Percentiles rank a stretch among this genome's conserved stretches.
Conservation (phyloP, 2,329 filamentous ascomycete species). For the Ambrosiella beaveri region DNA sequence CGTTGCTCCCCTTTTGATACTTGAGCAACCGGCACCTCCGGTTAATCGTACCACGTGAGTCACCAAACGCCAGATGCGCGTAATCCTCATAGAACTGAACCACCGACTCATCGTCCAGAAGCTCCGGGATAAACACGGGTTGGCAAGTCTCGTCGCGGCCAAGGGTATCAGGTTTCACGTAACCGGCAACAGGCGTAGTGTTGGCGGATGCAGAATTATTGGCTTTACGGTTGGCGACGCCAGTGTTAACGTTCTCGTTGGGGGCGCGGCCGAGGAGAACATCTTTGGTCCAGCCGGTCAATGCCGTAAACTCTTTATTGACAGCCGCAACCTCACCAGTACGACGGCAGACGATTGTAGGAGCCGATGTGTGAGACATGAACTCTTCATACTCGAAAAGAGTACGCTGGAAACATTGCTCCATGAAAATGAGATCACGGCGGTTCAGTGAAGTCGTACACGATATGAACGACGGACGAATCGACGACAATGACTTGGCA, state of each 20-base stretch:
- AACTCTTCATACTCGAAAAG: constrained; percentile 89
- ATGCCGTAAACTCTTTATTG: constrained; percentile 88
- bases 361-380: constrained; percentile 72
- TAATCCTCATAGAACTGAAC: constrained; percentile 95
- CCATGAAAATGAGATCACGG: constrained; percentile 90
- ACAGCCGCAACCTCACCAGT: constrained; percentile 91
- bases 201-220: constrained; percentile 18
- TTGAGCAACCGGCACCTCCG: constrained; percentile 75
- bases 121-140: constrained; percentile 77
- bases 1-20: constrained; percentile 41
- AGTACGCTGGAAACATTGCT: constrained; percentile 88
- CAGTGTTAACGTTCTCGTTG: constrained; percentile 74
- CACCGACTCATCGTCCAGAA: constrained; percentile 84
- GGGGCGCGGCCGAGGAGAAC: constrained; percentile 73
- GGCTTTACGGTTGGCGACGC: constrained; percentile 29
- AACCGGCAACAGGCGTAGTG: constrained; percentile 31
- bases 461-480: constrained; percentile 82
- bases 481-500: constrained; percentile 71
- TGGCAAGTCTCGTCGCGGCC: constrained; percentile 30
- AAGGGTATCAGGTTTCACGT: constrained; percentile 21
- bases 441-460: constrained; percentile 77
- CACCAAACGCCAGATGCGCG: constrained; percentile 77
- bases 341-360: constrained; percentile 77
- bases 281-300: constrained; percentile 88
- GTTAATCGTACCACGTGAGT: constrained; percentile 70